phyloP scores from a whole-genome alignment of 441 rosid genomes.

The Syzygium syzygioides region DNA sequence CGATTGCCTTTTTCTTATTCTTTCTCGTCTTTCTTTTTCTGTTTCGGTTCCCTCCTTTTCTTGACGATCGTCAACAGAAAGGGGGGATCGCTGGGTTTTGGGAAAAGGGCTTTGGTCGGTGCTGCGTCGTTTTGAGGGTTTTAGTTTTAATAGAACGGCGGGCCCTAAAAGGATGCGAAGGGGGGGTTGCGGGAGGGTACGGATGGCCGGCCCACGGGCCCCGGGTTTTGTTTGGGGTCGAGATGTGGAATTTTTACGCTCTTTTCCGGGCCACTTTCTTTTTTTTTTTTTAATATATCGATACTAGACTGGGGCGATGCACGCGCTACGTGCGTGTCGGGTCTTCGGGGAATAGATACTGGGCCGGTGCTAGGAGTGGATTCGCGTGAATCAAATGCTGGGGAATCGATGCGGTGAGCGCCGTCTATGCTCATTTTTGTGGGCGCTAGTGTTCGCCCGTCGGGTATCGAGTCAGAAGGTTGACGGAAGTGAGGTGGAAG shows the following conservation, averaged over 20 bases:
- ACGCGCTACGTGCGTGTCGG: neutral
- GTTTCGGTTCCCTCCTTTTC: neutral
- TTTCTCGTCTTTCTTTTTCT: neutral
- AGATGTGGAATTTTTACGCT: neutral
- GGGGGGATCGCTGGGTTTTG: neutral
- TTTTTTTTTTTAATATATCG: neutral
- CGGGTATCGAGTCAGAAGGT: neutral
- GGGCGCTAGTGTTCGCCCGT: accelerated
- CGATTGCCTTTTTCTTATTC: neutral
- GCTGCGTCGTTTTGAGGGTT: neutral
- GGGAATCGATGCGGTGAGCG: neutral
- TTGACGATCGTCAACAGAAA: neutral
- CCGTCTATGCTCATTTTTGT: neutral
- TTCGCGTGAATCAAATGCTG: neutral
- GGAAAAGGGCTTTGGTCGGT: neutral
- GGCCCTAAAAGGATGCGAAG: neutral
- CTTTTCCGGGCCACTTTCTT: neutral
- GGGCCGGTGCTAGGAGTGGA: neutral
- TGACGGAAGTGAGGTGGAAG: neutral
- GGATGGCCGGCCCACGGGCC: neutral
- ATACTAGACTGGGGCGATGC: neutral
- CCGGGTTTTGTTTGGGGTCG: neutral
- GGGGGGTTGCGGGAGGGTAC: neutral
- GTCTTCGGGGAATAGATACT: neutral
- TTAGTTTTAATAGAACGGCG: neutral